A percentile compares a stretch with the other conserved stretches of the same genome.
Evolutionary conservation across 208 protist species (phyloP).

Genomic region (Herpetomonas samuelpessoai): DNA sequence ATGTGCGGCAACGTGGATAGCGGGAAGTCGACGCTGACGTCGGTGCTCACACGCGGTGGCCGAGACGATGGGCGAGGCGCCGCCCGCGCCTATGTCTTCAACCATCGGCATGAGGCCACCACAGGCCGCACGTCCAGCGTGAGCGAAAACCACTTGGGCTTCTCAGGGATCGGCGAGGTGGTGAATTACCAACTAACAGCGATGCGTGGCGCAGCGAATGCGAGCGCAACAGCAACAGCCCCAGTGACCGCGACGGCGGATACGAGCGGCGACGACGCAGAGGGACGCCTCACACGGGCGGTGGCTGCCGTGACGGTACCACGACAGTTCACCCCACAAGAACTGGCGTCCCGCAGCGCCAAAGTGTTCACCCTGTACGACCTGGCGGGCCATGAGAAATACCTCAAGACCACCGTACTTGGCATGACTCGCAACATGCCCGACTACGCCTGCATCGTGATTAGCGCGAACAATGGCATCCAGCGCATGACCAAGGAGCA

Average conservation of each 20-base stretch:
- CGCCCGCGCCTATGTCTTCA: constrained; percentile 89
- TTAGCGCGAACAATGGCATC: constrained; percentile 92
- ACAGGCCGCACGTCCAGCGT: constrained; percentile 96
- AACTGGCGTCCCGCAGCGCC: constrained; percentile 73
- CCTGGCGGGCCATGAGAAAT: constrained; percentile 97
- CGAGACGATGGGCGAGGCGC: constrained; percentile 87
- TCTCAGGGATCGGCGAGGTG: constrained; percentile 89
- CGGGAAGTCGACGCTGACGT: constrained; percentile 91
- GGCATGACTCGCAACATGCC: constrained; percentile 96
- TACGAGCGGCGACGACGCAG: constrained; percentile 1
- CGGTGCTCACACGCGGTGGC: constrained; percentile 88
- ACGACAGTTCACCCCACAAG: constrained; percentile 55
- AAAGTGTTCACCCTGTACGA: constrained; percentile 98
- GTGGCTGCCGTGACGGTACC: constrained; percentile 3
- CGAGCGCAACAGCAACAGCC: constrained; percentile 12
- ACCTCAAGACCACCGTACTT: constrained; percentile 97
- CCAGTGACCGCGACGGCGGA: constrained; percentile 6
- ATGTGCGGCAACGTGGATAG: constrained; percentile 94
- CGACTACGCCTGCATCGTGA: constrained; percentile 94
- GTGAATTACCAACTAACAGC: constrained; percentile 78
- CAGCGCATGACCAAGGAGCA: constrained; percentile 97
- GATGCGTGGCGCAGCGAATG: not conserved
- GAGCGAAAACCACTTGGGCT: constrained; percentile 95
- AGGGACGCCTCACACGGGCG: not conserved
- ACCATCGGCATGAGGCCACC: constrained; percentile 95